Conservation (phyloP, 495 filamentous ascomycete species). For the Xylaria longipes region DNA sequence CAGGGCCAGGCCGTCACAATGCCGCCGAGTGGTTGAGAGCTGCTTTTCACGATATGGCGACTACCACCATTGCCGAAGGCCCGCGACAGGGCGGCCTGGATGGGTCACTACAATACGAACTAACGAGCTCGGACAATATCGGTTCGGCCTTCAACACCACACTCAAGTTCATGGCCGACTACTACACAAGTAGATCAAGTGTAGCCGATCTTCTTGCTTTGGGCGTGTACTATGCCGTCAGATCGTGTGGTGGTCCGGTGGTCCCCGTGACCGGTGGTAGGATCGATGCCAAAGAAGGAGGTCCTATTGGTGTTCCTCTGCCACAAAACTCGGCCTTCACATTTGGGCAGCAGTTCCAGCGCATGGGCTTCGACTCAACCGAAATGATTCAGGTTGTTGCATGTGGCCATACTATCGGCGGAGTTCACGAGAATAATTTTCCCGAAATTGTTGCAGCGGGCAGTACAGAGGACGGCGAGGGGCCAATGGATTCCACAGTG, state of each 20-base stretch:
- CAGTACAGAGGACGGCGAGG: constrained; percentile 54
- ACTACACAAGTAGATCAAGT: constrained; percentile 56
- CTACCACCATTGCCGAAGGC: constrained; percentile 49
- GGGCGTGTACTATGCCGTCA: constrained; percentile 62
- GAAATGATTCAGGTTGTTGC: constrained; percentile 68
- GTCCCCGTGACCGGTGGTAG: constrained; percentile 62
- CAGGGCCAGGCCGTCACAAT: constrained; percentile 60
- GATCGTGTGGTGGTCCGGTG: constrained; percentile 64
- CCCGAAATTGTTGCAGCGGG: constrained; percentile 57
- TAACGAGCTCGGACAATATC: constrained; percentile 62
- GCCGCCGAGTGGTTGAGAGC: constrained; percentile 68
- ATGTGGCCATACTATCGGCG: constrained; percentile 68
- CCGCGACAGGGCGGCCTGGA: constrained; percentile 61
- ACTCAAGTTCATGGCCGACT: constrained; percentile 60
- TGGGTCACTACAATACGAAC: constrained; percentile 65
- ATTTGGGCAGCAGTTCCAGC: constrained; percentile 60
- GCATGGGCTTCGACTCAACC: constrained; percentile 61
- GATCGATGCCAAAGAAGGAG: constrained; percentile 58
- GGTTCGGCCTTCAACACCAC: constrained; percentile 64
- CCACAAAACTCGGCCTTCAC: constrained; percentile 60
- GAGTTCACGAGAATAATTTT: constrained; percentile 63
- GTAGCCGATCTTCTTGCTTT: constrained; percentile 66
- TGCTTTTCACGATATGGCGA: constrained; percentile 70
- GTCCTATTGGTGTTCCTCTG: constrained; percentile 62
- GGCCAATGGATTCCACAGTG: constrained; percentile 52